phyloP scores from a whole-genome alignment of 495 filamentous ascomycete species.

The Acidomyces sp. region DNA sequence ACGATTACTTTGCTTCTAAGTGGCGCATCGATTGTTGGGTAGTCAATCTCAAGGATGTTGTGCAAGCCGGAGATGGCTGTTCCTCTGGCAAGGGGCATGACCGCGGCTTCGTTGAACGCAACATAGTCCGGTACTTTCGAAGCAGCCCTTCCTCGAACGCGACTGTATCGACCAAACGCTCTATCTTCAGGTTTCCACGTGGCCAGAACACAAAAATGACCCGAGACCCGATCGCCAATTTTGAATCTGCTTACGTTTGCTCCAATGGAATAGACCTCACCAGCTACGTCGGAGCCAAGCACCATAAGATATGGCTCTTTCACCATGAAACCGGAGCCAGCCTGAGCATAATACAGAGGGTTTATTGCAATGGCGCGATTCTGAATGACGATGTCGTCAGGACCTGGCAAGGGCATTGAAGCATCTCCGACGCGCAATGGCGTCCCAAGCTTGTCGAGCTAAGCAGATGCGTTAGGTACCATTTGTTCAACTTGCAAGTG shows the following conservation, averaged over 20 bases:
- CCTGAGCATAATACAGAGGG: constrained; percentile 14
- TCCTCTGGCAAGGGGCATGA: too few relatives aligned
- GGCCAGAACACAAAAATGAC: constrained; percentile 38
- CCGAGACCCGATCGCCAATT: constrained; percentile 35
- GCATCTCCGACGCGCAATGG: background rate
- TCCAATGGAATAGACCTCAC: constrained; percentile 8
- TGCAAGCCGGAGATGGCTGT: too few relatives aligned
- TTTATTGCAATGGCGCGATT: constrained; percentile 37
- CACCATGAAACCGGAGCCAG: too few relatives aligned
- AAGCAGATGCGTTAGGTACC: background rate
- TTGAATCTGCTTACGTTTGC: constrained; percentile 26
- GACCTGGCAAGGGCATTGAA: constrained; percentile 12
- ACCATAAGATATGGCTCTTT: constrained; percentile 16
- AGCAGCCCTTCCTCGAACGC: too few relatives aligned
- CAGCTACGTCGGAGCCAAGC: constrained; percentile 17
- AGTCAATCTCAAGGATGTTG: too few relatives aligned
- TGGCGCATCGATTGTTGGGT: too few relatives aligned
- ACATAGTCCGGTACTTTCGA: too few relatives aligned
- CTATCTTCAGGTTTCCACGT: constrained; percentile 33
- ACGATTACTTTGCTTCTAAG: too few relatives aligned
- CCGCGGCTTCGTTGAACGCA: too few relatives aligned
- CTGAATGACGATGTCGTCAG: constrained; percentile 31
- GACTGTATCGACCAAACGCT: too few relatives aligned
- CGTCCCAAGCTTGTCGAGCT: background rate
- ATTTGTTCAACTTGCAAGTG: too few relatives aligned